These are phyloP conservation scores for Nicotiana tabacum DNA, from an alignment of 257 asterid species.

Conservation along the genomic window DNA sequence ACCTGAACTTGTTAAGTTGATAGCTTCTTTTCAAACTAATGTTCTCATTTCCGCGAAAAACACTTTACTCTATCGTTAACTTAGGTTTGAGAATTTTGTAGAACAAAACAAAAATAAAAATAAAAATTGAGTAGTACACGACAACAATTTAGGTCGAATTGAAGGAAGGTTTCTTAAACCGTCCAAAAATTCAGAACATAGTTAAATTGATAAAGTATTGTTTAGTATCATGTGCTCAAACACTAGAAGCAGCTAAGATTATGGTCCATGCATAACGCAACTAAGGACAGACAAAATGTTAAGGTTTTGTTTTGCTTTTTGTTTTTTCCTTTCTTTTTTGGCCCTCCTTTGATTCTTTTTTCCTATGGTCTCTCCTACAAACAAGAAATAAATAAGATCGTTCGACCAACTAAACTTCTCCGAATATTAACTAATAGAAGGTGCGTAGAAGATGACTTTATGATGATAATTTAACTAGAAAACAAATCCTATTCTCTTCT, in stretches of 20 bases:
- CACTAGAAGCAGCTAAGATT: background rate
- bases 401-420: background rate
- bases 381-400: background rate
- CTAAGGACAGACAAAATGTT: background rate
- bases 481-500: too few species aligned
- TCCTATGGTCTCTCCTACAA: background rate
- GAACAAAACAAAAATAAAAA: background rate
- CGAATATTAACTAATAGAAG: too few species aligned
- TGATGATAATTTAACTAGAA: too few species aligned
- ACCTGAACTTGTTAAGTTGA: background rate
- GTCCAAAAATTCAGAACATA: background rate
- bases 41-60: background rate
- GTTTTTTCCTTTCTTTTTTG: background rate
- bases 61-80: background rate
- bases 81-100: background rate
- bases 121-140: background rate
- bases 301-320: background rate
- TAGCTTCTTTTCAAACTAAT: background rate
- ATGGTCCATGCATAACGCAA: conserved; percentile 24
- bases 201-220: background rate
- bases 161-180: conserved; percentile 7
- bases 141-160: conserved; percentile 5
- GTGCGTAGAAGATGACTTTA: too few species aligned
- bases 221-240: background rate
- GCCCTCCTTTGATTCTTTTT: background rate